These are phyloP conservation scores for Malassezia arunalokei DNA, from an alignment of 1,284 basidiomycete species.

Conservation along the genomic window DNA sequence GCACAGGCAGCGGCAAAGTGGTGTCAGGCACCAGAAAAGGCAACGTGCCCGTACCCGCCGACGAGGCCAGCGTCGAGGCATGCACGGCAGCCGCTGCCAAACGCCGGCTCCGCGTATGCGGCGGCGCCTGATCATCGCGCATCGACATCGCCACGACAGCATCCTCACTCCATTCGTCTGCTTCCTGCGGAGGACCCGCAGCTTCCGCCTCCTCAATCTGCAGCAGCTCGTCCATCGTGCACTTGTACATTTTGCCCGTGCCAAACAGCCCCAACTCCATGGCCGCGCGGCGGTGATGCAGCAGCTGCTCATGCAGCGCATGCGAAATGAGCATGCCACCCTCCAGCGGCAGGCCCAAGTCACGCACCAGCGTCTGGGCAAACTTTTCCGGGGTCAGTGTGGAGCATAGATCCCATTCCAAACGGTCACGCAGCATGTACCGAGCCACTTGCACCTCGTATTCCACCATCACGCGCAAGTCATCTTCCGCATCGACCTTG, in stretches of 20 bases:
- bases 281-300: slow-evolving; percentile 82
- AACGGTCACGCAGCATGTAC: slow-evolving; percentile 78
- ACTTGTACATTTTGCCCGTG: slow-evolving; percentile 23
- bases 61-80: neutral
- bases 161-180: neutral
- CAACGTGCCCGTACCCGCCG: neutral
- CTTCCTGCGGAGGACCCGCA: slow-evolving; percentile 37
- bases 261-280: slow-evolving; percentile 80
- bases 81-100: slow-evolving; percentile 1
- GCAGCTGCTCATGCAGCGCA: slow-evolving; percentile 83
- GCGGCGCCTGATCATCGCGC: slow-evolving; percentile 4
- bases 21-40: slow-evolving; percentile 51
- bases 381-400: slow-evolving; percentile 79
- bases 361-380: slow-evolving; percentile 64
- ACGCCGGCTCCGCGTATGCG: slow-evolving; percentile 15
- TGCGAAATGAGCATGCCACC: slow-evolving; percentile 77
- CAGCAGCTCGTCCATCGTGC: slow-evolving; percentile 28
- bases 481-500: slow-evolving; percentile 28
- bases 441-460: slow-evolving; percentile 95
- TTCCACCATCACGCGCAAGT: slow-evolving; percentile 47
- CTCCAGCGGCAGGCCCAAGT: slow-evolving; percentile 77
- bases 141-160: neutral
- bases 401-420: slow-evolving; percentile 95
- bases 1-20: slow-evolving; percentile 12
- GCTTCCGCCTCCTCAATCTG: slow-evolving; percentile 18